These are phyloP conservation scores for Domatiomyces globalis DNA, from an alignment of 2,329 filamentous ascomycete genomes.

Conservation along the genomic window DNA sequence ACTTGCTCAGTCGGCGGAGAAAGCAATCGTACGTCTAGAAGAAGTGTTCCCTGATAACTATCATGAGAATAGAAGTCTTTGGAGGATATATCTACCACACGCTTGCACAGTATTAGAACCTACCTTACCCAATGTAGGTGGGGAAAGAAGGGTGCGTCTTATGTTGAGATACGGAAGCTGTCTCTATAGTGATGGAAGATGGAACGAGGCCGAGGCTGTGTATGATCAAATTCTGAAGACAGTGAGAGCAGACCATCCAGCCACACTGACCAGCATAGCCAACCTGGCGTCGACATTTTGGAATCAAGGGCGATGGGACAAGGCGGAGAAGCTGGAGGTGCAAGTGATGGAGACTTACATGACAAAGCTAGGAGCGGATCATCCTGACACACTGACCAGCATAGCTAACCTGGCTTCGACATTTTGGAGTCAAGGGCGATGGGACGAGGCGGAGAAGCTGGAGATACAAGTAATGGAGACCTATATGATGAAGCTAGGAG, in stretches of 20 bases:
- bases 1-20: slow-evolving; percentile 12
- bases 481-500: slow-evolving; percentile 11
- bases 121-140: too few species aligned
- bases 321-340: slow-evolving; percentile 9
- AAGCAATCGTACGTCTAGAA: slow-evolving; percentile 12
- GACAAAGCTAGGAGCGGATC: slow-evolving; percentile 15
- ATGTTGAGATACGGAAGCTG: neutral
- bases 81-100: slow-evolving; percentile 23
- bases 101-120: slow-evolving; percentile 5
- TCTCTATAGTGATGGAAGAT: slow-evolving; percentile 11
- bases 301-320: slow-evolving; percentile 7
- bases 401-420: slow-evolving; percentile 13
- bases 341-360: slow-evolving; percentile 9
- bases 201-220: slow-evolving; percentile 7
- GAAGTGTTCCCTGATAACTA: slow-evolving; percentile 16
- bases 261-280: slow-evolving; percentile 17
- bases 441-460: slow-evolving; percentile 11
- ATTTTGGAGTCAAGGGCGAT: slow-evolving; percentile 7
- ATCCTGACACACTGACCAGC: slow-evolving; percentile 17
- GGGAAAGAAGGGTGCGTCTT: neutral
- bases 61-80: slow-evolving; percentile 15
- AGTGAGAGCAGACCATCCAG: slow-evolving; percentile 18
- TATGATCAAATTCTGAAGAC: too few species aligned
- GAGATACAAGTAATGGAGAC: slow-evolving; percentile 8
- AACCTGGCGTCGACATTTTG: slow-evolving; percentile 10